Evolutionary conservation across 2,329 filamentous ascomycete genomes (phyloP).

Genomic region (Paracoccidioides brasiliensis): DNA sequence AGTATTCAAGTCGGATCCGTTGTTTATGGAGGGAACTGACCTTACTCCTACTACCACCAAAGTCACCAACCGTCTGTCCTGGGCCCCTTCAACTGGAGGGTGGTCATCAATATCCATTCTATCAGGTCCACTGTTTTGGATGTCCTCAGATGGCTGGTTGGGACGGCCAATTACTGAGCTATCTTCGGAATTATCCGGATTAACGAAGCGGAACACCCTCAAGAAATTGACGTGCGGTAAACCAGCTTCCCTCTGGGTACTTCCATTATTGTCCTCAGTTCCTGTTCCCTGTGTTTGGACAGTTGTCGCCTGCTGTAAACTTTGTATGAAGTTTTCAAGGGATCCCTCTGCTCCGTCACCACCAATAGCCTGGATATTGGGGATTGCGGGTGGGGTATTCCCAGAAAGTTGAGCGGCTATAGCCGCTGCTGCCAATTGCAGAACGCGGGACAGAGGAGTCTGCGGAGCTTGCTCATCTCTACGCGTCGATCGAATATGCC

Average conservation of each 20-base stretch:
- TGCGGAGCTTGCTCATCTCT: slow-evolving; percentile 51
- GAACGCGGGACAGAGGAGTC: slow-evolving; percentile 47
- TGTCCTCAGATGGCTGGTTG: slow-evolving; percentile 15
- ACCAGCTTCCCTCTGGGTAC: slow-evolving; percentile 25
- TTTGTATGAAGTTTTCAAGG: slow-evolving; percentile 50
- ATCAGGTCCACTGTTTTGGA: slow-evolving; percentile 17
- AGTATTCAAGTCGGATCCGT: slow-evolving; percentile 32
- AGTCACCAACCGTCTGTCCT: slow-evolving; percentile 49
- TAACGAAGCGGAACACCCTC: slow-evolving; percentile 54
- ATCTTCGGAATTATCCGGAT: slow-evolving; percentile 29
- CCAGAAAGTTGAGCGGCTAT: slow-evolving; percentile 53
- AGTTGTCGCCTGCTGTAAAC: slow-evolving; percentile 49
- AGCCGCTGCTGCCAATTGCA: slow-evolving; percentile 50
- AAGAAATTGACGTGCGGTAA: slow-evolving; percentile 52
- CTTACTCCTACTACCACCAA: slow-evolving; percentile 58
- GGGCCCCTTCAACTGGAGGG: slow-evolving; percentile 25
- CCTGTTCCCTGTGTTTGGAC: slow-evolving; percentile 35
- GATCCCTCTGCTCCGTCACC: slow-evolving; percentile 47
- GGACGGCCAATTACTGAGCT: slow-evolving; percentile 12
- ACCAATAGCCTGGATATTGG: slow-evolving; percentile 42
- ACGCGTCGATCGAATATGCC: slow-evolving; percentile 40
- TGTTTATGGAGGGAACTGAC: slow-evolving; percentile 45
- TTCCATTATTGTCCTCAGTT: slow-evolving; percentile 14
- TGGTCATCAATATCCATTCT: slow-evolving; percentile 28
- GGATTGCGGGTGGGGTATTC: slow-evolving; percentile 42